Base-by-base conservation (phyloP, 768 basidiomycete species). In the Calvatia gigantea region DNA sequence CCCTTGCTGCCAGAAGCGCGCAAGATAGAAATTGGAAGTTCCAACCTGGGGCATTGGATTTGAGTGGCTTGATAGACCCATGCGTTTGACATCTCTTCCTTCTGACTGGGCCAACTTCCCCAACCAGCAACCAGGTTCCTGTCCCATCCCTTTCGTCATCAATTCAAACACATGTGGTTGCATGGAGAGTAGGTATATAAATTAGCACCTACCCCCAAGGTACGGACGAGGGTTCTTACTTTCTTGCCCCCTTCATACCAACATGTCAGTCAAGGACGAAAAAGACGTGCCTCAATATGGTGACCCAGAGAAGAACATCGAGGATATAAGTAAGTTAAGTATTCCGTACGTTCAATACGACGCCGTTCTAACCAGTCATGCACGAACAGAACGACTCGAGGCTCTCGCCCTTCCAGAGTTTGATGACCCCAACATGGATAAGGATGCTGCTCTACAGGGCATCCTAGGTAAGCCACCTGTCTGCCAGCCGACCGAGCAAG, bases 341-440 rank as follows among this genome's bases (percentile, higher is more conserved):
- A 25, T 31, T 12, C 27, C 31, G 6, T 31, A 12, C 11, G 2
- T 19, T 5, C 8, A 11, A 0, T 19, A 31, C 4, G n/a, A 33
- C 9, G 14, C 14, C 17, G 46, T 32, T 6, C 19, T 21, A 21
- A 42, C 46, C 33, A 12, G 31, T 6, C 7, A 6, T 33, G 1
- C 4, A 15, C 29, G 15, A 47, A 28, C 56, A 72, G 71, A 48
- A 46, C 61, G 66, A 33, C 35, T 69, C 41, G 63, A 64, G 52
- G 65, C 65, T n/a, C 58, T 70, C 8, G 67, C 64, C 12, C 49
- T 71, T 39, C 61, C 74, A 25, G 73, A 76, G 41, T 80, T 81
- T 65, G 78, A 80, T 66, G 80, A 82, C 64, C 80, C 79, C 47
- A 82, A 82, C 64, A 73, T 79, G 55, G 77, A 82, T 71, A 74